Base-by-base conservation (phyloP, 2,329 filamentous ascomycete species). In the Botrytis fragariae region DNA sequence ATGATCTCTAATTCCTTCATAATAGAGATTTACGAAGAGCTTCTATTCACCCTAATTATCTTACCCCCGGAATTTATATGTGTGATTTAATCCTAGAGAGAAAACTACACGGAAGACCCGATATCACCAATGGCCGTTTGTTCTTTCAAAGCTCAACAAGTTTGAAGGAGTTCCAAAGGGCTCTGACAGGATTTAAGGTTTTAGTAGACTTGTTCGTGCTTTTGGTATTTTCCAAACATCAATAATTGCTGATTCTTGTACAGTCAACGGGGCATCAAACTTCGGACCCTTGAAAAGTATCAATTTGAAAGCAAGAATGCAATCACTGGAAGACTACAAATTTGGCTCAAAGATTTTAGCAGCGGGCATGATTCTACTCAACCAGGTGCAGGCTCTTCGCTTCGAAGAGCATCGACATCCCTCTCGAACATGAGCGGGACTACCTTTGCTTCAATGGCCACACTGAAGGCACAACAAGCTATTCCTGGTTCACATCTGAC, bases 391-490 rank as follows among this genome's bases (percentile, higher is more conserved):
- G 35, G 35, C 14, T 29, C 39, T 9, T 42, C 32, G 1, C 39
- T 68, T 10, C 9, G 37, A 35, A 57, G 62, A 35, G 54, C 62
- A 18, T 37, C 51, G 9, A 72, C 61, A n/a, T 72, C 62, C 2
- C 29, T 61, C 10, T 72, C 71, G 25, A 32, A 51, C n/a, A 61
- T 29, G 32, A 72, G 71, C 14, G 18, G 62, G 20, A 32, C 51
- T 25, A 68, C 71, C 8, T 68, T 72, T 25, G 51, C 71, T 32
- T 72, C 71, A 1, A 72, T 45, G 18, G 51, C 62, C 14, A 72
- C 62, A 0, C 1, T 72, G 22, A 72, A 32, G 20, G 71, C 54
- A 4, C 51, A 51, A 7, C 51, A 72, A 51, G 32, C 35, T 2
- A 61, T 72, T 51, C 42, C 39, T 14, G 62, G 71, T 7, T 44